Percentiles rank a stretch among this genome's conserved stretches.
These are phyloP conservation scores for Gracilaria domingensis DNA, from an alignment of 23 red algal genomes.

Conservation along the genomic window DNA sequence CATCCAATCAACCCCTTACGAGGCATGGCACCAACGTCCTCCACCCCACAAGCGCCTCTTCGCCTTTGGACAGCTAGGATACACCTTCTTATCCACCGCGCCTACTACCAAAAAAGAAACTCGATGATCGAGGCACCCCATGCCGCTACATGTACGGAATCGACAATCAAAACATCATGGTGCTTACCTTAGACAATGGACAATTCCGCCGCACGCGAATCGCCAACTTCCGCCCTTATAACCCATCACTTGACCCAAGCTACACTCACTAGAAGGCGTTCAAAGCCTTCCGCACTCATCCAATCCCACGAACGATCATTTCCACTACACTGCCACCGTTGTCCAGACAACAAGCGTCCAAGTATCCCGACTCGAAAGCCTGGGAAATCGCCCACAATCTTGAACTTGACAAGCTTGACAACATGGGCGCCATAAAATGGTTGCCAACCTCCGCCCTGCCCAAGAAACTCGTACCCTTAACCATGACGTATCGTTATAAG, in stretches of 20 bases:
- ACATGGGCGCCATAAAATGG: constrained; percentile 17
- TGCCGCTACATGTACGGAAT: not conserved
- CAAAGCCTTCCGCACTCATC: constrained; percentile 5
- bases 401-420: constrained; percentile 35
- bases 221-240: constrained; percentile 31
- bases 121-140: not conserved
- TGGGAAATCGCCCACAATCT: constrained; percentile 7
- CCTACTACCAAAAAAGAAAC: constrained; percentile 12
- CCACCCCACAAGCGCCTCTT: not conserved
- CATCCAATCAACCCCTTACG: not conserved
- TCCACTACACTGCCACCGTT: constrained; percentile 21
- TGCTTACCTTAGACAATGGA: not conserved
- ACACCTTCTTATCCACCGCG: not conserved
- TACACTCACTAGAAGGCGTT: no score
- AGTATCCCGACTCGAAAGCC: constrained; percentile 27
- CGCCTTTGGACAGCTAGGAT: not conserved
- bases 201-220: not conserved
- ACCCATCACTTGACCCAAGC: not conserved
- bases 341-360: not conserved
- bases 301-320: constrained; percentile 22
- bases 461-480: not conserved
- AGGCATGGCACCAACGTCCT: constrained; percentile 3
- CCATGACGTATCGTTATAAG: constrained; percentile 54
- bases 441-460: not conserved
- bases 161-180: not conserved